Evolutionary conservation across 2,329 filamentous ascomycete genomes (phyloP), one percentile per base, ranked within the genome.

Genomic region (Aspergillus pseudoglaucus): DNA sequence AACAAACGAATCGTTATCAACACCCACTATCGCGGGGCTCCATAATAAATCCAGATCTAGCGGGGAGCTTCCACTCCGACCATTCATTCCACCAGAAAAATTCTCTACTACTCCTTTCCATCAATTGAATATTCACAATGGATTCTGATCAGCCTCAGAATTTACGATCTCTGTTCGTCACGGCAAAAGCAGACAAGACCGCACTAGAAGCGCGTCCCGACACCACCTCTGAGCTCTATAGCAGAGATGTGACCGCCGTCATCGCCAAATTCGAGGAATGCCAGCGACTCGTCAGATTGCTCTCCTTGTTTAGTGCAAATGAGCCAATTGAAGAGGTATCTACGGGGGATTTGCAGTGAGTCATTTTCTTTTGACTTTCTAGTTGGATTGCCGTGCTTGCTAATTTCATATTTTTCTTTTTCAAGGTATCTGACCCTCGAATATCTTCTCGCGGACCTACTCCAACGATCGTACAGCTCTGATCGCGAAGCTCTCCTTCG

Each of bases 221-320:
- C 61, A 79, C 80, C 48, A 86, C 80, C 56, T 83, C 81, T 20
- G 73, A 82, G 30, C 68, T 74, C 47, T 91, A 85, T 70, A 81
- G 82, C 62, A 78, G 84, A 55, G 82, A 82, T 59, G 77, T 95
- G 56, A 74, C 75, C 50, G 70, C 76, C 35, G 81, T 87, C 37
- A 81, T 95, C 57, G 70, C 79, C 53, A 79, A 82, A 46, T 91
- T 95, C 70, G 76, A 86, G 60, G 76, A 86, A 65, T 90, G 87
- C 66, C 75, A 85, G 49, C 74, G 80, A 50, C 80, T 87, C 47
- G 81, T 88, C 54, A 75, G 81, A 55, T 77, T 82, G 50, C 75
- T 93, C 22, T 85, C 87, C 0, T 75, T 98, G 46, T 97, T 97
- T 78, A 95, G 89, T 57, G 77, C 83, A 32, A 98, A 98, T 69